These are phyloP conservation scores for Corchorus capsularis DNA, from an alignment of 345 rosid species.

Conservation along the genomic window DNA sequence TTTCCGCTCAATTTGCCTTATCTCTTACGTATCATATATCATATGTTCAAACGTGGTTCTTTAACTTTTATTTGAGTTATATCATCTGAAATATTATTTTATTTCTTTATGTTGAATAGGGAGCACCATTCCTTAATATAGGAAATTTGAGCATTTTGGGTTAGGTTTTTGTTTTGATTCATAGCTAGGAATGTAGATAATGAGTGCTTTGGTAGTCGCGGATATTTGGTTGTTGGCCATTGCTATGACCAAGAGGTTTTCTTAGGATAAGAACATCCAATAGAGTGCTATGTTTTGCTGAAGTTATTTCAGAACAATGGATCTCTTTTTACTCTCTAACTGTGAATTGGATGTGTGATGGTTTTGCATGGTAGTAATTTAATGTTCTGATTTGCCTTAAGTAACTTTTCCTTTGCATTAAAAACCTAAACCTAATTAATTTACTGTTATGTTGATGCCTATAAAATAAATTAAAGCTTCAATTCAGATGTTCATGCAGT, in stretches of 20 bases:
- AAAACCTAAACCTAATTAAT: background rate
- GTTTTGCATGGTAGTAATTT: background rate
- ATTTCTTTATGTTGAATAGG: no score
- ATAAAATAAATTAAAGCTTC: background rate
- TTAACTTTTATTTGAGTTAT: no score
- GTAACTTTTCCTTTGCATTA: background rate
- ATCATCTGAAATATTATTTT: no score
- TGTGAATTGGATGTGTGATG: background rate
- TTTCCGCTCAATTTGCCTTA: background rate
- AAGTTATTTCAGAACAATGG: background rate
- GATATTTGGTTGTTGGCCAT: background rate
- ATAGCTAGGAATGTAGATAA: background rate
- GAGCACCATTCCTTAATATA: no score
- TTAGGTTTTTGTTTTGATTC: background rate
- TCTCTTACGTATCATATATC: no score
- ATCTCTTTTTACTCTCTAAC: background rate
- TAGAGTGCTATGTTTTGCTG: background rate
- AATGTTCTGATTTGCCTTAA: background rate
- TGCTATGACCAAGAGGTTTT: conserved; percentile 5
- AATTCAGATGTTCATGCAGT: background rate
- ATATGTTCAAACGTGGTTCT: no score
- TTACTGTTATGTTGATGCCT: background rate
- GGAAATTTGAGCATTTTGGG: background rate
- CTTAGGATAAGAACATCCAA: background rate
- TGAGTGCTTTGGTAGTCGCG: background rate